These are phyloP conservation scores for Pholiota molesta DNA, from an alignment of 768 basidiomycete genomes.

Conservation along the genomic window DNA sequence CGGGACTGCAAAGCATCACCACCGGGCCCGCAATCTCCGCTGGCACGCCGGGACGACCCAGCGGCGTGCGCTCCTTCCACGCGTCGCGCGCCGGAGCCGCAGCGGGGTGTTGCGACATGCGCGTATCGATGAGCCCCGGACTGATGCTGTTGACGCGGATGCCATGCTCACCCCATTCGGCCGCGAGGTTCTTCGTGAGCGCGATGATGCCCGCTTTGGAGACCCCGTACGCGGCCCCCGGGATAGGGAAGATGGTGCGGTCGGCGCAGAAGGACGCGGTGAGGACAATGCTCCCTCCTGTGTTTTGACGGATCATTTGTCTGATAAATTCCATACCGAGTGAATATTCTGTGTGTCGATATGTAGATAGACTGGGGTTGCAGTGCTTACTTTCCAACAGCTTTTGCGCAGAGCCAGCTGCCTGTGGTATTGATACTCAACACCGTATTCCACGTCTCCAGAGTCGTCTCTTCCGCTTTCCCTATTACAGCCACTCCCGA, in stretches of 20 bases:
- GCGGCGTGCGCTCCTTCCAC: conserved; percentile 41
- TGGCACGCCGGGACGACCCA: conserved; percentile 47
- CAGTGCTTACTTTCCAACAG: conserved; percentile 36
- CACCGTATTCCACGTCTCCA: conserved; percentile 38
- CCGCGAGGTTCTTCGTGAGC: conserved; percentile 40
- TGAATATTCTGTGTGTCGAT: neutral
- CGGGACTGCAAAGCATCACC: conserved; percentile 43
- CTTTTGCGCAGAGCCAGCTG: conserved; percentile 48
- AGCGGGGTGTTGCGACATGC: conserved; percentile 40
- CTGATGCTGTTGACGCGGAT: conserved; percentile 46
- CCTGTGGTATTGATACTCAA: conserved; percentile 47
- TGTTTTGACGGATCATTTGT: neutral
- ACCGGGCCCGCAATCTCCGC: conserved; percentile 41
- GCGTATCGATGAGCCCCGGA: conserved; percentile 48
- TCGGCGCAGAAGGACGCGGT: neutral
- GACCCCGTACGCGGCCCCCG: conserved; percentile 24
- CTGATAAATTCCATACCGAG: neutral
- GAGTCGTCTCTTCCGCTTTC: conserved; percentile 33
- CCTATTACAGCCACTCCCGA: conserved; percentile 41
- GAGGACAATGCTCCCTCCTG: neutral
- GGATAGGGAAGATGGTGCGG: neutral
- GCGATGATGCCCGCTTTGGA: conserved; percentile 45
- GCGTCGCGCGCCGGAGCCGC: conserved; percentile 3
- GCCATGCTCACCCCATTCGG: conserved; percentile 44
- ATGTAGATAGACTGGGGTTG: neutral